Evolutionary conservation across 2,329 filamentous ascomycete genomes (phyloP).

Genomic region (Bipolaris oryzae): DNA sequence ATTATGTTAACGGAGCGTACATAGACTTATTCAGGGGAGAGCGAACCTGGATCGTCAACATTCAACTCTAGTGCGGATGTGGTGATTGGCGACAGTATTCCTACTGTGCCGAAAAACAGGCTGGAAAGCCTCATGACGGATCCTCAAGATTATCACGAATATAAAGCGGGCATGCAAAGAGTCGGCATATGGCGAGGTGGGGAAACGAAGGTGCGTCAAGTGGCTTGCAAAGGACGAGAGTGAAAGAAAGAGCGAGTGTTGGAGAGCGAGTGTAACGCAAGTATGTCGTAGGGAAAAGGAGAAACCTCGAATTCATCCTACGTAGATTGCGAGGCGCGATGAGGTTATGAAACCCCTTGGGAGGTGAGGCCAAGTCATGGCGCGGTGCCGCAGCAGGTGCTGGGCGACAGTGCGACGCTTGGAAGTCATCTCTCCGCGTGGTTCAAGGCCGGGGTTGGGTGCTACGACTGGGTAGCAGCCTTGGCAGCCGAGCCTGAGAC

Average conservation of each 20-base stretch:
- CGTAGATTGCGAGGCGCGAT: conserved; percentile 12
- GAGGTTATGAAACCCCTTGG: conserved; percentile 27
- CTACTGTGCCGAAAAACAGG: conserved; percentile 17
- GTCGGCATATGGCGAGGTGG: conserved; percentile 8
- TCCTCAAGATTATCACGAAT: conserved; percentile 13
- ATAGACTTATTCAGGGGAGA: not conserved
- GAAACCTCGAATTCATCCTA: conserved; percentile 1
- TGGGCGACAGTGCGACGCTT: conserved; percentile 29
- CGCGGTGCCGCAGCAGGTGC: conserved; percentile 23
- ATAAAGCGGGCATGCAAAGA: not conserved
- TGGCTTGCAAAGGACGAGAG: not conserved
- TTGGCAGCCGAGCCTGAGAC: conserved; percentile 4
- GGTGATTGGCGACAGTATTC: conserved; percentile 25
- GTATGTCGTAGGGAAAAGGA: conserved; percentile 3
- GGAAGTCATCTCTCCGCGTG: conserved; percentile 13
- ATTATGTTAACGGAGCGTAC: conserved; percentile 10
- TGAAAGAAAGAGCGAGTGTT: conserved; percentile 21
- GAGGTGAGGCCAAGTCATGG: conserved; percentile 23
- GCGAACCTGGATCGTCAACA: conserved; percentile 25
- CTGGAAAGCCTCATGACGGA: conserved; percentile 30
- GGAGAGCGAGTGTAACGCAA: conserved; percentile 4
- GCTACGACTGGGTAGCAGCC: not conserved
- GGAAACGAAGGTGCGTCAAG: conserved; percentile 15
- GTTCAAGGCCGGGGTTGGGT: conserved; percentile 9
- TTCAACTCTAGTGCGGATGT: conserved; percentile 27